Conservation (phyloP, 768 basidiomycete species). For the Mycena sanguinolenta region DNA sequence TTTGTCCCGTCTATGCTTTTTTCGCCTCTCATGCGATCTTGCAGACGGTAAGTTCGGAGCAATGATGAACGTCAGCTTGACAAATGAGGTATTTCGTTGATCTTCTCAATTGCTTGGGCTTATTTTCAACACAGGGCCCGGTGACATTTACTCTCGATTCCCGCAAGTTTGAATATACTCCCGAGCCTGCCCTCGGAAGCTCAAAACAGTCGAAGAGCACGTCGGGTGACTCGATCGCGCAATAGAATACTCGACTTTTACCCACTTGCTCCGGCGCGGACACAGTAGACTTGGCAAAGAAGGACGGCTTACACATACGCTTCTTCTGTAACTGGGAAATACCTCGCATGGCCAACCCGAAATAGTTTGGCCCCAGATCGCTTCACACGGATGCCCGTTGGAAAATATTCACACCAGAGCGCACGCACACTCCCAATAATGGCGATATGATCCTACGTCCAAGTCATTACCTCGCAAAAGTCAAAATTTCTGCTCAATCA, state of each 20-base stretch:
- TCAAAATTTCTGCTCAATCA: background rate
- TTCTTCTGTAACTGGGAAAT: background rate
- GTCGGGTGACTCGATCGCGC: conserved; percentile 27
- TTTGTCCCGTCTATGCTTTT: background rate
- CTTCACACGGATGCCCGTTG: conserved; percentile 19
- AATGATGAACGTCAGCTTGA: conserved; percentile 93
- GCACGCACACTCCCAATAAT: background rate
- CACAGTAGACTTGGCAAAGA: conserved; percentile 13
- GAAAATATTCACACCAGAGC: background rate
- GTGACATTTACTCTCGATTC: conserved; percentile 89
- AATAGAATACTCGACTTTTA: background rate
- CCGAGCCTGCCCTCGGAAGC: conserved; percentile 1
- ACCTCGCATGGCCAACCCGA: background rate
- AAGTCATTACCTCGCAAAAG: background rate
- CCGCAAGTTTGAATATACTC: conserved; percentile 79
- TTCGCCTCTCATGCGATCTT: conserved; percentile 20
- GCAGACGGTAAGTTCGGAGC: conserved; percentile 94
- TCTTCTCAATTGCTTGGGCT: conserved; percentile 52
- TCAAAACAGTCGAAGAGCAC: background rate
- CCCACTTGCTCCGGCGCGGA: background rate
- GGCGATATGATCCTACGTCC: background rate
- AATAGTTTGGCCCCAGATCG: background rate
- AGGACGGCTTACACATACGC: background rate
- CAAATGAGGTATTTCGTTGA: conserved; percentile 77
- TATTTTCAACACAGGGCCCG: conserved; percentile 77